Conservation (phyloP, 441 rosid genomes). For the Populus hybrid region DNA sequence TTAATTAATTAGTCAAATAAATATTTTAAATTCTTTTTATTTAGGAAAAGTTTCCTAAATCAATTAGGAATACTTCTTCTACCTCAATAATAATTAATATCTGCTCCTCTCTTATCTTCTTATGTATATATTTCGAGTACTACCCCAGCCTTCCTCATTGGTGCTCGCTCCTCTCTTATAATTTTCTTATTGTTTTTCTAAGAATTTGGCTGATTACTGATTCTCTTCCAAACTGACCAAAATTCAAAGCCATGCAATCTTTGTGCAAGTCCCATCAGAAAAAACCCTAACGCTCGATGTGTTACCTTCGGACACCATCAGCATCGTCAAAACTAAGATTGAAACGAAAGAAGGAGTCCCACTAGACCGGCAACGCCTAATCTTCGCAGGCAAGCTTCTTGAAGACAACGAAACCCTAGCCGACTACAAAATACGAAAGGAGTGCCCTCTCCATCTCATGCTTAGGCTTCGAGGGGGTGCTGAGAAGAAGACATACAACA, state of each 20-base stretch:
- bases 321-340: background rate
- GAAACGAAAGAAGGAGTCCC: background rate
- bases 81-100: too few species aligned
- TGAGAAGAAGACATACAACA: background rate
- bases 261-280: background rate
- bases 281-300: conserved; percentile 4
- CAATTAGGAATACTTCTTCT: too few species aligned
- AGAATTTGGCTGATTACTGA: too few species aligned
- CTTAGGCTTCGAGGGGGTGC: background rate
- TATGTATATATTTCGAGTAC: too few species aligned
- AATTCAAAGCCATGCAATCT: background rate
- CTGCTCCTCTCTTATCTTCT: too few species aligned
- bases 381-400: background rate
- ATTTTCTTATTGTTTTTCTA: too few species aligned
- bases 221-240: too few species aligned
- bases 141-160: too few species aligned
- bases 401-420: conserved; percentile 2
- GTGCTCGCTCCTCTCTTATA: too few species aligned
- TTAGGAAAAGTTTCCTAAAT: too few species aligned
- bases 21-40: too few species aligned
- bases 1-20: too few species aligned
- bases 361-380: background rate
- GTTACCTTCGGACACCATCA: background rate
- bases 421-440: background rate
- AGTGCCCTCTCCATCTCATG: background rate